Conservation (phyloP, 1,139 yeast genomes). For the Petasospora fabianii region DNA sequence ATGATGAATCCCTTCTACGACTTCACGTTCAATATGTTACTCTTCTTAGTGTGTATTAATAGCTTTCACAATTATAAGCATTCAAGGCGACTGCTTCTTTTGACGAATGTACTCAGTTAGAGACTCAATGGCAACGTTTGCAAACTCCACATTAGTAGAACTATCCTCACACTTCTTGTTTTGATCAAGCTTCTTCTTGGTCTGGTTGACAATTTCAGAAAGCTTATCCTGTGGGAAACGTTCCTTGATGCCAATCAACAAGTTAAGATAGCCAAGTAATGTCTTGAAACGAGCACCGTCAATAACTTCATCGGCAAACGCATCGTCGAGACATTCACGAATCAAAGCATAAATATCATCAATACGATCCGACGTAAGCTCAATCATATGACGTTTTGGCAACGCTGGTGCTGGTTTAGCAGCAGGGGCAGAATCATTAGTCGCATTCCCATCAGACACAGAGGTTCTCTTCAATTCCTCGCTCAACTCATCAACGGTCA, state of each 20-base stretch:
- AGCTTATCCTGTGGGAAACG: slow-evolving; percentile 29
- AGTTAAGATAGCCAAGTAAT: slow-evolving; percentile 51
- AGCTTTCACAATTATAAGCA: no score
- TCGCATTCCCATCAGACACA: slow-evolving; percentile 2
- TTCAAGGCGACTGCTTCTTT: slow-evolving; percentile 6
- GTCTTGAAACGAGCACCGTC: slow-evolving; percentile 34
- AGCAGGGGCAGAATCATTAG: no score
- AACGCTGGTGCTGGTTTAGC: no score
- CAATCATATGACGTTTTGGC: slow-evolving; percentile 36
- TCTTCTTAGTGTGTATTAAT: no score
- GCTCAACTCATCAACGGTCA: slow-evolving; percentile 17
- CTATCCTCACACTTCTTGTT: slow-evolving; percentile 19
- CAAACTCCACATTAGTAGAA: slow-evolving; percentile 36
- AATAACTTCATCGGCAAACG: slow-evolving; percentile 28
- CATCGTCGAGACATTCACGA: slow-evolving; percentile 32
- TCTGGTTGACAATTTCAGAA: slow-evolving; percentile 14
- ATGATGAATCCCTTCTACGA: neutral
- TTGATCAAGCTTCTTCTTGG: slow-evolving; percentile 9
- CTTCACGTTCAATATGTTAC: no score
- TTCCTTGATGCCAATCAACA: slow-evolving; percentile 43
- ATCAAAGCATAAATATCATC: slow-evolving; percentile 40
- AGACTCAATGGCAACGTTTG: slow-evolving; percentile 38
- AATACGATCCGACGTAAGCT: slow-evolving; percentile 37
- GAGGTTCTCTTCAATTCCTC: slow-evolving; percentile 8
- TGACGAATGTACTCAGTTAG: slow-evolving; percentile 27